A percentile compares a stretch with the other conserved stretches of the same genome.
phyloP scores from a whole-genome alignment of 352 stramenopile genomes.

The Globisporangium abappressorium region DNA sequence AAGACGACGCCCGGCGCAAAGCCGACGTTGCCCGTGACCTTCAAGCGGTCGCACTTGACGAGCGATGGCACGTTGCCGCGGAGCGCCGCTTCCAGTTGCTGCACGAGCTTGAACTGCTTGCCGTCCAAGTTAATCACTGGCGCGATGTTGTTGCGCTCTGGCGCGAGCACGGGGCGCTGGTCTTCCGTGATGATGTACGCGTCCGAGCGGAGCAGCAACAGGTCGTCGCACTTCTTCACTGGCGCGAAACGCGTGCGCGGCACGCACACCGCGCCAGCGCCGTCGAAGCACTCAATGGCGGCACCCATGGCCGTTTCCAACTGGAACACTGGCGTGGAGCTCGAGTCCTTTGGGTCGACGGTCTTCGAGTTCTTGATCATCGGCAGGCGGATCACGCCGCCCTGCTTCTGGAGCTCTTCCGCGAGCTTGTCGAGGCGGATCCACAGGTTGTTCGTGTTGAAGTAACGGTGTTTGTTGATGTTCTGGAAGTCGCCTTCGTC shows the following conservation, averaged over 20 bases:
- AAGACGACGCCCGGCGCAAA: constrained; percentile 92
- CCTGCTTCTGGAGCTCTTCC: constrained; percentile 75
- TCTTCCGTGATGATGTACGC: constrained; percentile 97
- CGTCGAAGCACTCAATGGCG: constrained; percentile 86
- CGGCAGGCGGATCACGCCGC: constrained; percentile 76
- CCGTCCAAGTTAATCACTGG: constrained; percentile 94
- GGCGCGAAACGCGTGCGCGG: constrained; percentile 85
- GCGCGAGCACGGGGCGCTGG: constrained; percentile 94
- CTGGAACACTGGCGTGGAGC: constrained; percentile 84
- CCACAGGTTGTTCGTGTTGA: constrained; percentile 91
- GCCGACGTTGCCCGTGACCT: constrained; percentile 93
- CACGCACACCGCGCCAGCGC: constrained; percentile 84
- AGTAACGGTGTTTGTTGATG: constrained; percentile 86
- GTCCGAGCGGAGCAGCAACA: constrained; percentile 94
- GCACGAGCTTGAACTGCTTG: constrained; percentile 99
- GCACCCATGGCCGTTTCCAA: constrained; percentile 86
- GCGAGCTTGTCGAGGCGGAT: constrained; percentile 86
- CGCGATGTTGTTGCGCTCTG: constrained; percentile 92
- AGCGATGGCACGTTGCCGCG: constrained; percentile 93
- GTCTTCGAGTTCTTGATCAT: constrained; percentile 91
- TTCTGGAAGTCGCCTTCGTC: constrained; percentile 86
- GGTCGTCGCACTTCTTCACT: constrained; percentile 89
- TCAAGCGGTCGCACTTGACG: constrained; percentile 94
- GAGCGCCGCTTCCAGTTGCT: constrained; percentile 94
- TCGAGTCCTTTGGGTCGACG: constrained; percentile 82